phyloP scores from a whole-genome alignment of 768 basidiomycete species.

The Mycena metata region DNA sequence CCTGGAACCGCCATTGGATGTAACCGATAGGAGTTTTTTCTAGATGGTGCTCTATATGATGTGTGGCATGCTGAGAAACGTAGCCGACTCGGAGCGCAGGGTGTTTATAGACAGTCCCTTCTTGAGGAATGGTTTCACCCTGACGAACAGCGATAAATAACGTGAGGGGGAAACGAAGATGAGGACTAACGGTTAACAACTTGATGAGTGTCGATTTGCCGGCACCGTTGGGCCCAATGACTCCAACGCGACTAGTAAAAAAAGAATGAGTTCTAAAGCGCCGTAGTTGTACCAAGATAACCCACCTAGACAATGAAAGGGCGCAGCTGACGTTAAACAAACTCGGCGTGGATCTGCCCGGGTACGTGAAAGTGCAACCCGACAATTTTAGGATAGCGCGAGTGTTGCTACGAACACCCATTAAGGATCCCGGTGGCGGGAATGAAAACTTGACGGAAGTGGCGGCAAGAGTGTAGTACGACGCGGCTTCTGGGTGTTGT shows the following conservation, averaged over 20 bases:
- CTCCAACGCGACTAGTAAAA: conserved; percentile 83
- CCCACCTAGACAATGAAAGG: conserved; percentile 89
- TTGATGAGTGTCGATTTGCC: conserved; percentile 98
- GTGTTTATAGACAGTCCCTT: conserved; percentile 94
- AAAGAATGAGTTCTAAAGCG: conserved; percentile 36
- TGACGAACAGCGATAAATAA: conserved; percentile 44
- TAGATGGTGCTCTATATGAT: conserved; percentile 96
- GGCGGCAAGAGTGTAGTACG: conserved; percentile 96
- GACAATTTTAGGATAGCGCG: conserved; percentile 94
- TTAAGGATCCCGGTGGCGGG: conserved; percentile 94
- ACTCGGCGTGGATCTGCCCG: conserved; percentile 84
- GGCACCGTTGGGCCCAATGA: conserved; percentile 94
- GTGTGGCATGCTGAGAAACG: conserved; percentile 98
- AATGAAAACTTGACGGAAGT: conserved; percentile 96
- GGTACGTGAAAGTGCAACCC: conserved; percentile 95
- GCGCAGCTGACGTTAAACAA: conserved; percentile 92
- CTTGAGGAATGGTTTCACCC: conserved; percentile 94
- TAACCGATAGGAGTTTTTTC: conserved; percentile 98
- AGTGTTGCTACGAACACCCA: conserved; percentile 97
- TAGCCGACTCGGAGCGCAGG: conserved; percentile 95
- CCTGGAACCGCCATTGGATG: conserved; percentile 99
- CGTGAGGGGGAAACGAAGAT: conserved; percentile 6
- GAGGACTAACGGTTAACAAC: conserved; percentile 78
- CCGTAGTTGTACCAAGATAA: conserved; percentile 37
- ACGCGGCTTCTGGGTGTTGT: conserved; percentile 92